A percentile compares a stretch with the other conserved stretches of the same genome.
Evolutionary conservation across 768 basidiomycete genomes (phyloP).

Genomic region (Suillus occidentalis): DNA sequence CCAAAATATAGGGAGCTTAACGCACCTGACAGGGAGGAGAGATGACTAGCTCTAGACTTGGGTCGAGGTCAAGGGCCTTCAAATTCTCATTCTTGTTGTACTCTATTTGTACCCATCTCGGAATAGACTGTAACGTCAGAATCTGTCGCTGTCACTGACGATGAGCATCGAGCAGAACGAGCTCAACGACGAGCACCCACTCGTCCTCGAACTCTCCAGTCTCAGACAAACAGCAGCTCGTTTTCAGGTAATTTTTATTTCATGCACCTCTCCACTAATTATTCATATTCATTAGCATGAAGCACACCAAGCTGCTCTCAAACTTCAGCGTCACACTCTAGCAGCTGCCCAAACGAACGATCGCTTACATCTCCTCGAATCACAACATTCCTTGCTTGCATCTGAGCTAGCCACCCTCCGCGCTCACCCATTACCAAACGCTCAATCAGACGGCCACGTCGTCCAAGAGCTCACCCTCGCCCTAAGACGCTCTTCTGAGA

Average conservation of each 20-base stretch:
- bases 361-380: conserved; percentile 48
- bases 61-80: conserved; percentile 6
- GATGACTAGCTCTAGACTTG: not conserved
- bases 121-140: conserved; percentile 17
- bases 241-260: conserved; percentile 45
- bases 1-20: not conserved
- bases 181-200: conserved; percentile 41
- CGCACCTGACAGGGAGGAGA: not conserved
- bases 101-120: conserved; percentile 22
- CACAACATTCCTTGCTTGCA: conserved; percentile 56
- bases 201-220: conserved; percentile 45
- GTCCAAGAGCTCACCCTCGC: conserved; percentile 63
- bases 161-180: conserved; percentile 4
- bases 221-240: conserved; percentile 45
- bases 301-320: conserved; percentile 62
- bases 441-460: conserved; percentile 23
- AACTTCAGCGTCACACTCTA: conserved; percentile 62
- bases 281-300: conserved; percentile 51
- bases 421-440: conserved; percentile 46
- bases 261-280: not conserved
- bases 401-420: conserved; percentile 59
- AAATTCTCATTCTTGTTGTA: conserved; percentile 7
- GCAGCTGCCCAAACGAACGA: conserved; percentile 40
- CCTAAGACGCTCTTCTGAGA: conserved; percentile 65
- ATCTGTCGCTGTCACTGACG: not conserved